Percentiles rank a stretch among this genome's conserved stretches.
phyloP scores from a whole-genome alignment of 2,329 filamentous ascomycete species.

The Trichoderma semiorbis region DNA sequence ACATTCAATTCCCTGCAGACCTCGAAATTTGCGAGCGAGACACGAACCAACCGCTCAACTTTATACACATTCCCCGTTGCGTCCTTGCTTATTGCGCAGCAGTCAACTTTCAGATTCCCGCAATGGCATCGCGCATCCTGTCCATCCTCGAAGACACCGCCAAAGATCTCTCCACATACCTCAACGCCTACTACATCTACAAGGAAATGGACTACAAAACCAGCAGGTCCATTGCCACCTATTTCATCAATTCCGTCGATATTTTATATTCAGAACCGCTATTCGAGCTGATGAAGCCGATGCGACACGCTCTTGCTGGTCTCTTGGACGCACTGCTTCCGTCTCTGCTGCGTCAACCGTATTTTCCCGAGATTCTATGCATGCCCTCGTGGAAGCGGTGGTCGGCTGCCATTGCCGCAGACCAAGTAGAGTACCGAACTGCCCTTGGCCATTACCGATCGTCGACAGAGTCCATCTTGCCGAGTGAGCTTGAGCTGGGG shows the following conservation, averaged over 20 bases:
- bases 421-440: slow-evolving; percentile 28
- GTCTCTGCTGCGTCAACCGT: slow-evolving; percentile 26
- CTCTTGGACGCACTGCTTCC: slow-evolving; percentile 28
- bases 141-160: slow-evolving; percentile 28
- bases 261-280: slow-evolving; percentile 26
- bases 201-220: slow-evolving; percentile 22
- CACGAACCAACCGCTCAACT: slow-evolving; percentile 24
- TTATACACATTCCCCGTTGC: slow-evolving; percentile 32
- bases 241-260: slow-evolving; percentile 31
- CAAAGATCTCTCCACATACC: slow-evolving; percentile 23
- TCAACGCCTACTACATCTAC: slow-evolving; percentile 20
- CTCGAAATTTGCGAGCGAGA: slow-evolving; percentile 31
- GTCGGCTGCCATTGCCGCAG: slow-evolving; percentile 26
- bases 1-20: slow-evolving; percentile 18
- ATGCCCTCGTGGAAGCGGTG: slow-evolving; percentile 25
- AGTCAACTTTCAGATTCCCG: slow-evolving; percentile 28
- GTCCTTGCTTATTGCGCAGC: slow-evolving; percentile 33
- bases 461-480: slow-evolving; percentile 2
- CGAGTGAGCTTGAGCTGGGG: slow-evolving; percentile 7
- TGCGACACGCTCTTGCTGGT: slow-evolving; percentile 32
- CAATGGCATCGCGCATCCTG: slow-evolving; percentile 29
- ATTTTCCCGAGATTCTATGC: slow-evolving; percentile 25
- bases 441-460: slow-evolving; percentile 19
- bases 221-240: slow-evolving; percentile 24
- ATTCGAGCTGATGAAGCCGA: slow-evolving; percentile 29